Evolutionary conservation across 2,329 filamentous ascomycete genomes (phyloP).

Genomic region (Exophiala oligosperma): DNA sequence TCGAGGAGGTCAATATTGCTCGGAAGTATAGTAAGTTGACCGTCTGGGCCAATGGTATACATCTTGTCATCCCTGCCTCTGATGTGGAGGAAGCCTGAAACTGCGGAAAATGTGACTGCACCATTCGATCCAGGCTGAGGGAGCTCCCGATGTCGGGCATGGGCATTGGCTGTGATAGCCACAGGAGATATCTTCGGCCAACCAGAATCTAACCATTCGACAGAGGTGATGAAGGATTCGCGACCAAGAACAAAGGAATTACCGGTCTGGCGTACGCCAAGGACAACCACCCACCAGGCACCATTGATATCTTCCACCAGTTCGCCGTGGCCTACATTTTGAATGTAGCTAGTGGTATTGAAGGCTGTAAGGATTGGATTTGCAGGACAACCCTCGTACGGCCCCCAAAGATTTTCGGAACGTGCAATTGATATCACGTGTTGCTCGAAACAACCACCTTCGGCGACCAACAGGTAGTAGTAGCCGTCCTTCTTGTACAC

Average conservation of each 20-base stretch:
- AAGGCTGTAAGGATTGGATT: conserved; percentile 58
- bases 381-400: conserved; percentile 61
- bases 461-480: conserved; percentile 56
- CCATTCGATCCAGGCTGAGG: too few relatives aligned
- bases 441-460: conserved; percentile 52
- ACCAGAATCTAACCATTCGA: conserved; percentile 50
- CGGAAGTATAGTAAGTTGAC: too few relatives aligned
- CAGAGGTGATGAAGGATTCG: conserved; percentile 53
- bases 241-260: conserved; percentile 48
- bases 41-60: too few relatives aligned
- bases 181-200: neutral
- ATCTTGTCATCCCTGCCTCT: too few relatives aligned
- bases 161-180: too few relatives aligned
- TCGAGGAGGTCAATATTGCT: too few relatives aligned
- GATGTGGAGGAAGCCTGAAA: too few relatives aligned
- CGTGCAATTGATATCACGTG: conserved; percentile 33
- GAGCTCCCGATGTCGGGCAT: too few relatives aligned
- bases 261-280: conserved; percentile 44
- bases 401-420: conserved; percentile 56
- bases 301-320: conserved; percentile 48
- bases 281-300: conserved; percentile 51
- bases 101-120: too few relatives aligned
- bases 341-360: conserved; percentile 49
- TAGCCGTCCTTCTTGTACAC: conserved; percentile 53
- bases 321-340: conserved; percentile 53